phyloP scores from a whole-genome alignment of 495 filamentous ascomycete genomes.

The Xylaria palmicola region DNA sequence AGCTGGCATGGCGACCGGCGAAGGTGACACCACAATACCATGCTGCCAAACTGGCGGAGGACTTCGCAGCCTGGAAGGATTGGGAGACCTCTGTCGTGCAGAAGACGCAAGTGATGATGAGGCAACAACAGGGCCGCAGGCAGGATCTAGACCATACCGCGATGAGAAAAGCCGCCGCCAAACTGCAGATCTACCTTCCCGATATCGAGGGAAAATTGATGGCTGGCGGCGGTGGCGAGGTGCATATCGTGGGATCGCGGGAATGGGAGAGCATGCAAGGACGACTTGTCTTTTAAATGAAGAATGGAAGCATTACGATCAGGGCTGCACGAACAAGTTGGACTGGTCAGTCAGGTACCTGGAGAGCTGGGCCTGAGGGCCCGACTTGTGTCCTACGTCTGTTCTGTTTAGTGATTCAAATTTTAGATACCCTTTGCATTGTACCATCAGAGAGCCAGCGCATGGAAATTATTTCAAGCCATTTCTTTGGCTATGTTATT shows the following conservation, averaged over 20 bases:
- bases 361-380: not conserved
- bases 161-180: slow-evolving; percentile 44
- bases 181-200: slow-evolving; percentile 46
- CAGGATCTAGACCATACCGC: slow-evolving; percentile 25
- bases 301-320: not conserved
- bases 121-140: slow-evolving; percentile 18
- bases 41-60: slow-evolving; percentile 41
- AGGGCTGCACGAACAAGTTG: not conserved
- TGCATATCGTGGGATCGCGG: slow-evolving; percentile 42
- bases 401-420: not conserved
- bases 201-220: slow-evolving; percentile 37
- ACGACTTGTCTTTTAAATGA: slow-evolving; percentile 4
- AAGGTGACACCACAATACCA: slow-evolving; percentile 45
- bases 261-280: slow-evolving; percentile 42
- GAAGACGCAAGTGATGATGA: slow-evolving; percentile 38
- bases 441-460: slow-evolving; percentile 14
- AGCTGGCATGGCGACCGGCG: slow-evolving; percentile 48
- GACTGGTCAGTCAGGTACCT: not conserved
- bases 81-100: slow-evolving; percentile 40
- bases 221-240: slow-evolving; percentile 24
- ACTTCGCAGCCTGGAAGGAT: slow-evolving; percentile 40
- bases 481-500: not conserved
- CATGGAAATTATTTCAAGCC: not conserved
- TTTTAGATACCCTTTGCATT: slow-evolving; percentile 23
- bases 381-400: not conserved